Evolutionary conservation across 2,329 filamentous ascomycete species (phyloP), one percentile per base, ranked within the genome.

Genomic region (Trichophyton simii): DNA sequence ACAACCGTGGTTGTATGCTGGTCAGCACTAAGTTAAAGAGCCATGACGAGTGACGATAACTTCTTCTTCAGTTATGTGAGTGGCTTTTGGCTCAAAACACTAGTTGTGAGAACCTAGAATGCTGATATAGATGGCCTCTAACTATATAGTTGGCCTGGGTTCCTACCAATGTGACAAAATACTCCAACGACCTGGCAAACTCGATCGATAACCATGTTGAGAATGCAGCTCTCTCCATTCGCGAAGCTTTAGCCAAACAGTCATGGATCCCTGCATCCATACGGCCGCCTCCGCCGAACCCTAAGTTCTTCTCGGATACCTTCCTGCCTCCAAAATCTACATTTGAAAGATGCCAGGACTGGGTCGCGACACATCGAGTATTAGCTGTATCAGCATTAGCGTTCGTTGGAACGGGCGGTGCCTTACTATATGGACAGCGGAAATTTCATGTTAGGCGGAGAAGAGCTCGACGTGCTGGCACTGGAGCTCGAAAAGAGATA

Each of bases 401-500:
- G 3, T 85, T 87, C 65, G 77, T 88, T 58, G 85, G 88, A 54
- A 87, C 88, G 1, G 81, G 81, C 1, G 77, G 77, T 15, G 76
- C 81, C 46, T 69, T 86, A 61, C 79, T 84, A 61, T 83, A 83
- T 63, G 79, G 82, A 60, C 84, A 82, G 63, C 88, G 85, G 71
- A 82, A 81, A 60, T 72, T 78, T 57, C 74, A 77, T 34, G 60
- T 57, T 38, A 80, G 79, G 68, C 87, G 86, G 72, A 83, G 92
- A 65, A 83, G 89, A 65, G 94, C 91, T 9, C 86, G 82, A 75
- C 84, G 88, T 61, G 88, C 90, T 2, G 81, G 82, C 58, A 95
- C 90, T 75, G 94, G 94, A 25, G 89, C 89, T 3, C 83, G 94
- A 60, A 85, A 87, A 65, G 94, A 99, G 73, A 92, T 97, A 60